Evolutionary conservation across 768 basidiomycete genomes (phyloP), one percentile per base, ranked within the genome.

Genomic region (Dictyophora rubrovolvata): DNA sequence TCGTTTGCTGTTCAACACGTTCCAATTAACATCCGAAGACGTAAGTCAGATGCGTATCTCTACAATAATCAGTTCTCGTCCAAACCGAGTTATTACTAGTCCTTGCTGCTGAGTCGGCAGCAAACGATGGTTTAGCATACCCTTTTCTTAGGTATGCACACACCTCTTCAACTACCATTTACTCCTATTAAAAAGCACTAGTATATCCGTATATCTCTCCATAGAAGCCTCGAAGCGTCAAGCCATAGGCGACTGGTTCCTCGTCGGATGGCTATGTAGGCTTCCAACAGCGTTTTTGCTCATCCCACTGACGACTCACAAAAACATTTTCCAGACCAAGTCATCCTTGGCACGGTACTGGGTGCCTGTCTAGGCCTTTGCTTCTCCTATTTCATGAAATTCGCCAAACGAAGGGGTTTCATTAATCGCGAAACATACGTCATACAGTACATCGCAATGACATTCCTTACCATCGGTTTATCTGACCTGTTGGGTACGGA

Each of bases 61-160:
- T 20, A 2, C 14, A 33, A 48, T n/a, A 12, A 18, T 7, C 23
- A n/a, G 22, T 53, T 23, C 16, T n/a, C n/a, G n/a, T n/a, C n/a
- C n/a, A n/a, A n/a, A n/a, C n/a, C n/a, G n/a, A n/a, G 8, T 37
- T 37, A 8, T 37, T 37, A 8, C 14, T 37, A 37, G 36, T 37
- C 36, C 7, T 42, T n/a, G 42, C 42, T n/a, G 42, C 42, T 12
- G 94, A 98, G 71, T 89, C 88, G 4, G 95, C 94, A 0, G 85
- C 90, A 5, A 99, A 99, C 70, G 95, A 98, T 64, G 95, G 95
- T 1, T 78, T 97, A 14, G 93, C 93, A 1, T 96, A 94, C 69
- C 93, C 93, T 0, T 96, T 97, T 69, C 75, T 97, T 55, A 80
- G 82, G 54, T 42, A 18, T 2, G n/a, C 20, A 11, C 23, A 23